These are phyloP conservation scores for Rehmannia glutinosa DNA, from an alignment of 257 asterid genomes.

Conservation along the genomic window DNA sequence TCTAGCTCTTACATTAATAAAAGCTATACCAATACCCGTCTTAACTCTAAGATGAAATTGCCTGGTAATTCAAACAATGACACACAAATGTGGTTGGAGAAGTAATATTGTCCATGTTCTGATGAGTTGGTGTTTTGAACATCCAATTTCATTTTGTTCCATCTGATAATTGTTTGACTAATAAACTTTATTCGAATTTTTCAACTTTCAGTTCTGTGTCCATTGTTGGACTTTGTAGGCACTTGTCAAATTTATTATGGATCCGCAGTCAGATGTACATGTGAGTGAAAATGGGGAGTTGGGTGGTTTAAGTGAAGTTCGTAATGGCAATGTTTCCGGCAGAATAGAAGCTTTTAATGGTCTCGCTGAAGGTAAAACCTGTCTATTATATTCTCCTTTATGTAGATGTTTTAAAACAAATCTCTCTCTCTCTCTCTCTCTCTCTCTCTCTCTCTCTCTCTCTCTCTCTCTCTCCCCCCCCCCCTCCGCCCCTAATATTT, in stretches of 20 bases:
- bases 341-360: conserved; percentile 46
- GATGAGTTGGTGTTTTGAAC: conserved; percentile 2
- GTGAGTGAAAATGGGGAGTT: conserved; percentile 41
- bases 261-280: conserved; percentile 40
- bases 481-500: neutral
- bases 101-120: neutral
- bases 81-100: neutral
- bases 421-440: too few relatives aligned
- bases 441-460: too few relatives aligned
- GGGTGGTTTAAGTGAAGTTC: conserved; percentile 36
- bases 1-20: neutral
- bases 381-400: conserved; percentile 4
- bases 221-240: conserved; percentile 16
- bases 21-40: neutral
- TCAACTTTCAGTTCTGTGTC: conserved; percentile 24
- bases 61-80: neutral
- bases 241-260: conserved; percentile 44
- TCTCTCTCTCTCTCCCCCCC: neutral
- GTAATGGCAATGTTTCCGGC: conserved; percentile 47
- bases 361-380: conserved; percentile 43
- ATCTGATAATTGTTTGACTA: conserved; percentile 12
- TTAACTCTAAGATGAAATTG: neutral
- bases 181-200: conserved; percentile 10
- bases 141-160: conserved; percentile 5
- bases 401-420: neutral